Conservation (phyloP, 176 grass and related monocot genomes). For the Aegilops longissima region DNA sequence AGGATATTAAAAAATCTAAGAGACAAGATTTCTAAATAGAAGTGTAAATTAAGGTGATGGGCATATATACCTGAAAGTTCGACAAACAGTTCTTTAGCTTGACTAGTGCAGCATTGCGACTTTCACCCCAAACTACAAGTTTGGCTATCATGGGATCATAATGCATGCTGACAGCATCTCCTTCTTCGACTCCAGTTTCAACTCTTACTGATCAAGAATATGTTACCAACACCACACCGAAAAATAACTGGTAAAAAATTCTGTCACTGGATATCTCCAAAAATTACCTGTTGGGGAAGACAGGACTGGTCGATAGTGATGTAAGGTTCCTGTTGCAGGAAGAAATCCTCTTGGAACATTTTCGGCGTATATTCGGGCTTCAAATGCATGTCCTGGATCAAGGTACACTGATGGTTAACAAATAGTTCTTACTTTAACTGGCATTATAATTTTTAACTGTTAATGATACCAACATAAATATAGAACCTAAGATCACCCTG, state of each 20-base stretch:
- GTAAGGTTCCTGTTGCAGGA: constrained; percentile 89
- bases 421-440: background rate
- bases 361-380: constrained; percentile 96
- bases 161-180: constrained; percentile 94
- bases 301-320: constrained; percentile 73
- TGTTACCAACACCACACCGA: constrained; percentile 11
- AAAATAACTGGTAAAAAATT: constrained; percentile 13
- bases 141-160: constrained; percentile 99
- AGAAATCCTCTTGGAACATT: constrained; percentile 97
- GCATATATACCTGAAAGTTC: constrained; percentile 75
- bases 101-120: constrained; percentile 68
- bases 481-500: background rate
- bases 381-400: constrained; percentile 90
- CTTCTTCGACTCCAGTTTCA: constrained; percentile 99
- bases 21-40: background rate
- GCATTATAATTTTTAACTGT: background rate
- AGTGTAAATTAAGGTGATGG: background rate
- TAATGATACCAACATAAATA: background rate
- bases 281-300: constrained; percentile 57
- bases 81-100: constrained; percentile 86
- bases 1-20: background rate
- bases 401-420: constrained; percentile 9
- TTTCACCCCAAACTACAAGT: constrained; percentile 96
- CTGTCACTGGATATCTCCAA: background rate
- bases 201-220: constrained; percentile 74